Evolutionary conservation across 129 eudicot species (phyloP).

Genomic region (Heracleum sosnowskyi): DNA sequence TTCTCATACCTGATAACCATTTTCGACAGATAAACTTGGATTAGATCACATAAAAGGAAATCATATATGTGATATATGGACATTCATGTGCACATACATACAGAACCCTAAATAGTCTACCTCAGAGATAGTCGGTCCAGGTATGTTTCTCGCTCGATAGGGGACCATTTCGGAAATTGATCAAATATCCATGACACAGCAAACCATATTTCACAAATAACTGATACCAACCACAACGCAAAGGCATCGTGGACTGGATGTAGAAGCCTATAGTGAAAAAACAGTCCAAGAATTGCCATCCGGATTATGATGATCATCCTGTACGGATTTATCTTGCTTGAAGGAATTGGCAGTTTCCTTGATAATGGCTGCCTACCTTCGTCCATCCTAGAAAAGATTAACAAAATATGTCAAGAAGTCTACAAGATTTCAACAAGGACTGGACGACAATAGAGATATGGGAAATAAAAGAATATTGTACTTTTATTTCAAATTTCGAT

Average conservation of each 20-base stretch:
- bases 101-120: constrained; percentile 20
- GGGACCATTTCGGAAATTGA: constrained; percentile 86
- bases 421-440: neutral
- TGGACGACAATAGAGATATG: neutral
- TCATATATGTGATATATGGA: neutral
- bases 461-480: neutral
- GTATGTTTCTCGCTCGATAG: constrained; percentile 86
- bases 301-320: constrained; percentile 67
- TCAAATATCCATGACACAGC: constrained; percentile 94
- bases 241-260: constrained; percentile 90
- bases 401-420: neutral
- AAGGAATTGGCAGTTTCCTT: constrained; percentile 80
- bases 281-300: constrained; percentile 64
- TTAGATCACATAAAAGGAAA: neutral
- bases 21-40: neutral
- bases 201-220: constrained; percentile 94
- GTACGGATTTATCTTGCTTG: constrained; percentile 94
- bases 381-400: constrained; percentile 52
- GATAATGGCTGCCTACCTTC: constrained; percentile 97
- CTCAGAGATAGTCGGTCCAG: constrained; percentile 81
- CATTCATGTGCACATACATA: neutral
- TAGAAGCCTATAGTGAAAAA: constrained; percentile 73
- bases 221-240: constrained; percentile 79
- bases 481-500: too few relatives aligned
- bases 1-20: constrained; percentile 60